These are phyloP conservation scores for Rasamsonia emersonii DNA, from an alignment of 2,329 filamentous ascomycete genomes.

Conservation along the genomic window DNA sequence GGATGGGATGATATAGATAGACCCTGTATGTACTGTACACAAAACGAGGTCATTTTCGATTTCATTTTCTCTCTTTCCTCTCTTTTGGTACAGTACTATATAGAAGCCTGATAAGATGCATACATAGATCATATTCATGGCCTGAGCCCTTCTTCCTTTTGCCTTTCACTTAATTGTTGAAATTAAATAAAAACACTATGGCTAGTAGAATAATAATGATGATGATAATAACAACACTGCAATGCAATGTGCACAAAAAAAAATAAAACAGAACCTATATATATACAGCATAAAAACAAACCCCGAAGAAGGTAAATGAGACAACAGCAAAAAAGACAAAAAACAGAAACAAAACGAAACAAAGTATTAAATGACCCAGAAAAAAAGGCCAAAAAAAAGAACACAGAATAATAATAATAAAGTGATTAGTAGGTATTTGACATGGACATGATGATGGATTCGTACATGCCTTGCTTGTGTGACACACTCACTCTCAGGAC, in stretches of 20 bases:
- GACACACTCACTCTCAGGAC: too few relatives aligned
- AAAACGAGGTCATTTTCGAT: neutral
- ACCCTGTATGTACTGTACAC: too few relatives aligned
- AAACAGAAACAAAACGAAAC: constrained; percentile 1
- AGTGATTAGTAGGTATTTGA: too few relatives aligned
- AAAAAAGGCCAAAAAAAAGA: neutral
- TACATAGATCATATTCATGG: too few relatives aligned
- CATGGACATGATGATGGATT: too few relatives aligned
- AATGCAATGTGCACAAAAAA: neutral
- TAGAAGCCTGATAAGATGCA: too few relatives aligned
- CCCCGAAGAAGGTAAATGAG: neutral
- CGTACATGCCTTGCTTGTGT: too few relatives aligned
- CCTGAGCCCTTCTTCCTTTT: too few relatives aligned
- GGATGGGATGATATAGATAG: too few relatives aligned
- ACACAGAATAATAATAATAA: constrained; percentile 1
- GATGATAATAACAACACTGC: neutral
- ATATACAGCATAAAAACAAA: neutral
- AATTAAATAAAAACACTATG: too few relatives aligned
- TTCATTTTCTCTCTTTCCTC: neutral
- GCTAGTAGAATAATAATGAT: too few relatives aligned
- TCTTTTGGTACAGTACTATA: neutral
- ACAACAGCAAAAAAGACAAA: neutral
- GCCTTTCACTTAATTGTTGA: too few relatives aligned
- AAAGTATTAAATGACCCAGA: neutral
- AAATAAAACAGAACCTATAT: neutral